These are phyloP conservation scores for Acanthamoeba pearcei DNA, from an alignment of 208 protist species.

Conservation along the genomic window DNA sequence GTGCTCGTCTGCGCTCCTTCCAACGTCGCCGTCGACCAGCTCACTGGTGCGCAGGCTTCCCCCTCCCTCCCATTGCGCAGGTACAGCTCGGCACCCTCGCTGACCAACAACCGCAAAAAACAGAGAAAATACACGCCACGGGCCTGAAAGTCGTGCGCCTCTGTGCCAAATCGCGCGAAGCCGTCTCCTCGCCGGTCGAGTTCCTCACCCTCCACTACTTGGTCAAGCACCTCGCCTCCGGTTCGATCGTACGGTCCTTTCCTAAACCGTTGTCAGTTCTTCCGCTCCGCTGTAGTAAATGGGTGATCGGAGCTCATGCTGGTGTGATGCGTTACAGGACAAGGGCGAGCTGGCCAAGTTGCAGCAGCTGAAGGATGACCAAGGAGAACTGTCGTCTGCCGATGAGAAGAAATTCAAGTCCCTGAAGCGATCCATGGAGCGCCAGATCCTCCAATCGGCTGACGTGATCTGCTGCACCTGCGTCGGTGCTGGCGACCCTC, in stretches of 20 bases:
- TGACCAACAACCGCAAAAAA: neutral
- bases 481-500: slow-evolving; percentile 93
- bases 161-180: slow-evolving; percentile 94
- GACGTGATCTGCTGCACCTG: slow-evolving; percentile 98
- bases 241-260: neutral
- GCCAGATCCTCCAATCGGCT: slow-evolving; percentile 90
- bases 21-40: slow-evolving; percentile 98
- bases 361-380: slow-evolving; percentile 90
- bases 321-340: neutral
- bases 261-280: neutral
- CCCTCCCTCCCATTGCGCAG: neutral
- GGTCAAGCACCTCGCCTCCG: slow-evolving; percentile 85
- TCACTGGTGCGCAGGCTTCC: slow-evolving; percentile 77
- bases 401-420: slow-evolving; percentile 91
- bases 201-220: slow-evolving; percentile 95
- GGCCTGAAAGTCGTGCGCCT: slow-evolving; percentile 97
- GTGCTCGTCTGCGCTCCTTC: slow-evolving; percentile 96
- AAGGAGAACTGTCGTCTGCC: slow-evolving; percentile 88
- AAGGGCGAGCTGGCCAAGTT: slow-evolving; percentile 91
- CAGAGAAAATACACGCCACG: slow-evolving; percentile 95
- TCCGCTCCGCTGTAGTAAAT: neutral
- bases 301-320: neutral
- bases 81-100: neutral
- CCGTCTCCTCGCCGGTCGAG: slow-evolving; percentile 90
- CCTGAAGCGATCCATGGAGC: slow-evolving; percentile 87